Evolutionary conservation across 169 alveolate species (phyloP), one percentile per base, ranked within the genome.

Genomic region (Cyclospora cayetanensis): DNA sequence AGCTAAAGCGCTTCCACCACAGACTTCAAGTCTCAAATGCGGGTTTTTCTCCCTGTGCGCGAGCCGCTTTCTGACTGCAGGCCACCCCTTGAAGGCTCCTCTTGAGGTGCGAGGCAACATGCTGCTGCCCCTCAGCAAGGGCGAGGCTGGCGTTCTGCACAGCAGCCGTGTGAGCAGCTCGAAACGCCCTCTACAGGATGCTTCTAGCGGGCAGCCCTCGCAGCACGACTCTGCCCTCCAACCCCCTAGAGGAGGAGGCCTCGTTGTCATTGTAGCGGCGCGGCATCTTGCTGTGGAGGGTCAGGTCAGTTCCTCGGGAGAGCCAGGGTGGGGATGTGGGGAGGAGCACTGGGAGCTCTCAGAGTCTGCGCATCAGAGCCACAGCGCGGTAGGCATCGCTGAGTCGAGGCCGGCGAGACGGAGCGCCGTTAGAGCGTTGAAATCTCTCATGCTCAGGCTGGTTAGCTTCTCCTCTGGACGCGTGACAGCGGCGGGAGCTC

Each of bases 281-380:
- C 43, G 52, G 27, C 84, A 55, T 29, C 25, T 85, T n/a, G 65
- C 52, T 20, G 52, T 85, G n/a, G 82, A 85, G 34, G 91, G 91
- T 20, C 83, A 72, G 72, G 63, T 70, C 4, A 85, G 37, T 31
- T 85, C 91, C 12, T 85, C 91, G 9, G 91, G 91, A 11, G 91
- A 85, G 77, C 70, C 76, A 9, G 91, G 91, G 25, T 85, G 91
- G 91, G 46, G 60, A 9, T 50, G 70, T 11, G 66, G 35, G 31
- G 84, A 29, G 55, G 4, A 25, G 18, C 1, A 20, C 68, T 37
- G 37, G 63, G 79, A 43, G 65, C 74, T 27, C 68, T 22, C 1
- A 34, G 66, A 5, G 55, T 37, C 63, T 42, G 39, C 35, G 22
- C 11, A 65, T n/a, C n/a, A 39, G 42, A 65, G 9, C 15, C 11